Base-by-base conservation (phyloP, 345 rosid genomes). In the Cardiospermum halicacabum region DNA sequence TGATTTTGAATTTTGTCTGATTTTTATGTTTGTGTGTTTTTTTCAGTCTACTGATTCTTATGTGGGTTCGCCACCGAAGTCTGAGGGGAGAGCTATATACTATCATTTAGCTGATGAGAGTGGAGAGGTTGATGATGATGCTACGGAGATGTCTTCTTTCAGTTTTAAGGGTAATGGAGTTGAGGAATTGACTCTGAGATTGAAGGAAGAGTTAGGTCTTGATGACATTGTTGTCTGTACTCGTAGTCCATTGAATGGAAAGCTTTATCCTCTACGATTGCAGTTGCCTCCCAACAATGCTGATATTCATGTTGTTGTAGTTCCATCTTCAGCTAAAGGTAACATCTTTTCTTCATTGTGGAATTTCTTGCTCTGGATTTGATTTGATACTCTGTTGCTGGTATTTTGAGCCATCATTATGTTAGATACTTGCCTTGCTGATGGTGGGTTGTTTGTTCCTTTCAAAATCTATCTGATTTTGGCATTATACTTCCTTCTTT, bases 271-370 rank as follows among this genome's bases (percentile, higher is more conserved):
- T 0, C 92, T 95, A 66, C 86, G 85, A 26, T 80, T 95, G 73
- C 98, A 86, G 77, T 98, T 95, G 69, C 99, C 99, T 21, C 99
- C 99, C 21, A 91, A 89, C 73, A 87, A 73, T 47, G 75, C 90
- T 1, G 79, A 86, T 66, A 49, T 95, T 87, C 94, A 86, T 71
- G 98, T 95, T 39, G 39, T 95, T 22, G 71, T 91, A 22, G 81
- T 95, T 32, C 85, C 82, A 1, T 69, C 80, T 2, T 72, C 77
- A 0, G 82, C 87, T 13, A 69, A 68, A 77, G 76, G 95, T 84
- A 64, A 75, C 76, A 4, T 9, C 60, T 48, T 56, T 3, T 0
- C 43, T 25, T 58, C 43, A 21, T 16, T 48, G 9, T 4, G 1
- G 18, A 37, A 42, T 18, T 58, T 22, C 9, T 11, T 40, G 28